Evolutionary conservation across 495 filamentous ascomycete species (phyloP), one percentile per base, ranked within the genome.

Genomic region (Hypoxylon rickii): DNA sequence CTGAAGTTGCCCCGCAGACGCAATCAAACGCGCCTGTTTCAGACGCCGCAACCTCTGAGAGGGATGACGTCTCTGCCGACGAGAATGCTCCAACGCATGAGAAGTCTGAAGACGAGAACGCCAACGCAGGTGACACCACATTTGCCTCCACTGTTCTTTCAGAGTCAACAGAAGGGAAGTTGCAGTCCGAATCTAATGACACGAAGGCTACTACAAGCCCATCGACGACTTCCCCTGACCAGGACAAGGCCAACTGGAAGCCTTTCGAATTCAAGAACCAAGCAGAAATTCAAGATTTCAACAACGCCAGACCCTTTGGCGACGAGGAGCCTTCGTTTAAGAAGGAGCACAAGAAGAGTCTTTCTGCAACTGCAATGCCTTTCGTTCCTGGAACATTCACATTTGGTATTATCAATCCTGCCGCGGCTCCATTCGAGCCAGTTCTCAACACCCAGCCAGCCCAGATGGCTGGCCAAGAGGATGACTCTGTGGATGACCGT

Each of bases 301-400:
- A 70, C 33, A 72, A 73, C 15, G 71, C 74, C 2, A 58, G 65
- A 37, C 71, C 74, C 0, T 72, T 76, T 48, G 70, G 69, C 13
- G 67, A 71, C 10, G 70, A 69, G 3, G 37, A 64, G 1, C 63
- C 67, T 17, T 46, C 29, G 18, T 74, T 72, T 47, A 60, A 63
- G 47, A 67, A 78, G 39, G 74, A 77, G 44, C 77, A 78, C 52
- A 79, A 75, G 29, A 82, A 79, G 22, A 83, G 83, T 5, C 76
- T 92, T 18, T 90, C 87, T 29, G 83, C 88, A 22, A 78, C 82
- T 1, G 87, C 88, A 1, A 83, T 79, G 64, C 76, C 85, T 3
- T 92, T 91, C 62, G 79, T 72, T 76, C 87, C 78, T 73, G 80
- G 71, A 63, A 79, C 48, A 61, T 74, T 74, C 63, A 66, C 41